Conservation (phyloP, 495 filamentous ascomycete species). For the Lasiosphaeris hirsuta region DNA sequence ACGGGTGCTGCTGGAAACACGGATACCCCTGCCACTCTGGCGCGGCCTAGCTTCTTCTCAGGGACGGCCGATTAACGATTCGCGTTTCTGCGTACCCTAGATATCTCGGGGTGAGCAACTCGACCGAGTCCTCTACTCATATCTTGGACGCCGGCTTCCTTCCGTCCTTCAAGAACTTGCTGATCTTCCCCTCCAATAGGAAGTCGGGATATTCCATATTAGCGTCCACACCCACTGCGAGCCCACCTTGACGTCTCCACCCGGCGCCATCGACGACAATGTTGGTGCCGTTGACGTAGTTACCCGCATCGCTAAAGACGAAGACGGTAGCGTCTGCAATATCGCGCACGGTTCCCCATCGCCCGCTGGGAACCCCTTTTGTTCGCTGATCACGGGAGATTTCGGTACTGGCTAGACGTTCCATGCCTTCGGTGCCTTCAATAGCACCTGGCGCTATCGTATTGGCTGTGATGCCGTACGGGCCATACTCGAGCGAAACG, state of each 20-base stretch:
- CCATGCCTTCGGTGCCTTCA: conserved; percentile 59
- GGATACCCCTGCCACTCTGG: too few species aligned
- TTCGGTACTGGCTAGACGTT: conserved; percentile 44
- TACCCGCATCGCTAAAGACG: conserved; percentile 77
- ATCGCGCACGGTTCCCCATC: conserved; percentile 77
- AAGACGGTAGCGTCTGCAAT: conserved; percentile 92
- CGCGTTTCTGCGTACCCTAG: too few species aligned
- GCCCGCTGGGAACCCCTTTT: conserved; percentile 59
- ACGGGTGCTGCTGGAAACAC: too few species aligned
- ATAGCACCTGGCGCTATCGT: conserved; percentile 82
- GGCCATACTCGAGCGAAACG: conserved; percentile 82
- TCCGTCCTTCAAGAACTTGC: conserved; percentile 40
- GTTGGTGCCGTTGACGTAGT: conserved; percentile 74
- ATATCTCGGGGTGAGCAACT: too few species aligned
- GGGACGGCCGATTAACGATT: too few species aligned
- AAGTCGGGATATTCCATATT: conserved; percentile 47
- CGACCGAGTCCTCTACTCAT: conserved; percentile 12
- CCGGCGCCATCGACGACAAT: conserved; percentile 77
- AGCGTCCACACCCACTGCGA: conserved; percentile 42
- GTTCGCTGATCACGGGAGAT: conserved; percentile 27
- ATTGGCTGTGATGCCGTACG: conserved; percentile 83
- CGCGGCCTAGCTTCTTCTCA: too few species aligned
- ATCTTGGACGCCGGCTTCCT: conserved; percentile 41
- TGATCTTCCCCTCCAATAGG: conserved; percentile 38
- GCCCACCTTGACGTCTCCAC: conserved; percentile 56